These are phyloP conservation scores for Helicostylum pulchrum DNA, from an alignment of 192 early-diverging fungal genomes.

Conservation along the genomic window DNA sequence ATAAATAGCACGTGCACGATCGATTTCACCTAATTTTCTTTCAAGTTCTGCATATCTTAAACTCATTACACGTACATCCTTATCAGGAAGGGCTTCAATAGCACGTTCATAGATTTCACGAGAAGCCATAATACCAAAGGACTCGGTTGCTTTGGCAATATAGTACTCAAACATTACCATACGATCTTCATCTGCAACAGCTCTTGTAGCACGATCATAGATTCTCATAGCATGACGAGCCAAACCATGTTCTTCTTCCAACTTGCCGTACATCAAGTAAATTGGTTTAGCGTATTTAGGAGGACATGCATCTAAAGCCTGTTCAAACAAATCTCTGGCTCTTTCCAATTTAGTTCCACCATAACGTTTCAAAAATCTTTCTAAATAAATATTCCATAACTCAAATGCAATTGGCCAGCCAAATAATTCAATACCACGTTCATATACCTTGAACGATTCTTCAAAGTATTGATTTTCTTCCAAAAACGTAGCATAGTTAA, in stretches of 20 bases:
- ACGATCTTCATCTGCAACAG: conserved; percentile 71
- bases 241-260: conserved; percentile 91
- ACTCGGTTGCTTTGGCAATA: conserved; percentile 81
- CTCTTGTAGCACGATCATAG: conserved; percentile 87
- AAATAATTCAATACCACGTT: conserved; percentile 94
- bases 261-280: conserved; percentile 85
- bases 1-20: conserved; percentile 87
- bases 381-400: conserved; percentile 94
- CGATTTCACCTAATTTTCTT: conserved; percentile 88
- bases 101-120: conserved; percentile 94
- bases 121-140: conserved; percentile 82
- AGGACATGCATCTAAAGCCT: conserved; percentile 84
- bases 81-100: conserved; percentile 81
- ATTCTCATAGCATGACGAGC: conserved; percentile 90
- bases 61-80: conserved; percentile 71
- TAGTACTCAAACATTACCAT: conserved; percentile 86
- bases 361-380: conserved; percentile 82
- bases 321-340: conserved; percentile 92
- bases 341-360: conserved; percentile 87
- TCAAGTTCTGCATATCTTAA: conserved; percentile 86
- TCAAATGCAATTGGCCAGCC: conserved; percentile 96
- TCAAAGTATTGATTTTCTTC: conserved; percentile 91
- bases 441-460: conserved; percentile 93
- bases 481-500: conserved; percentile 90
- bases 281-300: conserved; percentile 81